Evolutionary conservation across 2,329 filamentous ascomycete species (phyloP), one percentile per base, ranked within the genome.

Genomic region (Huntiella savannae): DNA sequence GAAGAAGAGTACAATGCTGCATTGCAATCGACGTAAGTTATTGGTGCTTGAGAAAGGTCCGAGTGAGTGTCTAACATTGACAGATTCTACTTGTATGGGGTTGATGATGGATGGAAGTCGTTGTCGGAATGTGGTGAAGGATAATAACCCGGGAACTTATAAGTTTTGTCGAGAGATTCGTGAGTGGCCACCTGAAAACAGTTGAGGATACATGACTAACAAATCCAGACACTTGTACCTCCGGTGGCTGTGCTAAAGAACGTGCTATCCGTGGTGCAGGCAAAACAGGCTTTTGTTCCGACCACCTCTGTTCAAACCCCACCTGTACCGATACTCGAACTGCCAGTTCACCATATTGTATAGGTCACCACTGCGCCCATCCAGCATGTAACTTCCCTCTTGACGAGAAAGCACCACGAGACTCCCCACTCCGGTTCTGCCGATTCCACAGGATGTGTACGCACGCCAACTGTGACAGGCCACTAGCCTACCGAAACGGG

Each of bases 271-370:
- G 40, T n/a, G 44, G 39, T 6, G 15, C 12, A 33, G 34, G 16
- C 5, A 43, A 15, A 5, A 43, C 43, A 3, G 41, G 47, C 15
- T 54, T 52, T 51, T 58, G 56, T 49, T 22, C 35, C n/a, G 38
- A 40, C 36, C 56, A 58, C 49, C 52, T 53, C 44, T 58, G 56
- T 50, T 38, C 48, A n/a, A 49, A 51, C 5, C 12, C 34, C 12
- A 40, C 15, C 5, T 58, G 56, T 39, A 47, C 40, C 8, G 8
- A 15, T 8, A 39, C 28, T 5, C 43, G 44, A 6, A 8, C 13
- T 2, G 33, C 34, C 11, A 16, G 15, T 4, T 43, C 47, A 37
- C 40, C 45, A 7, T 48, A 46, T 45, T 56, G 54, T 43, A 33
- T 39, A 7, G 36, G 32, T 3, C 54, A 56, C 49, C 54, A 52